Evolutionary conservation across 1,139 yeast species (phyloP).

Genomic region (Nakaseomyces sp.): DNA sequence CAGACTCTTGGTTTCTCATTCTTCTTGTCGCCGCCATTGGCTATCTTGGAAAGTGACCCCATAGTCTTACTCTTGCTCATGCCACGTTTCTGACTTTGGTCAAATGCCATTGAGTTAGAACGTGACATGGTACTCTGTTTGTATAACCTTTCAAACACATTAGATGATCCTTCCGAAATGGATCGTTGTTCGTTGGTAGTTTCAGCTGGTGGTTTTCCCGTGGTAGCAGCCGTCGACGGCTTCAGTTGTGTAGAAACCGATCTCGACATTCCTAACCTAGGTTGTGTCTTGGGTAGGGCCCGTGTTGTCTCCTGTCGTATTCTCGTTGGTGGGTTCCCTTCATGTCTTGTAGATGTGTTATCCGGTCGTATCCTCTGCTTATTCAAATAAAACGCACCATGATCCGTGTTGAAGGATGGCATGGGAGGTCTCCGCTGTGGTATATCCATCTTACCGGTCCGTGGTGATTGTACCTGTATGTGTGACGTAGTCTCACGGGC

Average conservation of each 20-base stretch:
- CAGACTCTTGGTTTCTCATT: background rate
- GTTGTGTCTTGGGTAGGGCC: too few species aligned
- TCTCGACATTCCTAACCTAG: background rate
- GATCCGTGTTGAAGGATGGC: background rate
- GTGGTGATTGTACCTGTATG: background rate
- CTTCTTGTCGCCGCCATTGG: background rate
- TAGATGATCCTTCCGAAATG: conserved; percentile 3
- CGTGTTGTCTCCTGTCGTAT: background rate
- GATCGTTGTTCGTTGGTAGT: background rate
- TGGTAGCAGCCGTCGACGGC: background rate
- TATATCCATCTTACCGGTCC: too few species aligned
- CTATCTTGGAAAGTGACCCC: background rate
- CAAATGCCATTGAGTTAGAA: conserved; percentile 10
- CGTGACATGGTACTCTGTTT: conserved; percentile 15
- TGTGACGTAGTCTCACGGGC: background rate
- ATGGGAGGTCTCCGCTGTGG: background rate
- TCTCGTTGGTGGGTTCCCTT: too few species aligned
- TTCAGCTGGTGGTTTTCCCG: background rate
- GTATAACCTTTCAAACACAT: conserved; percentile 14
- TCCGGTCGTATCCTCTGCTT: background rate
- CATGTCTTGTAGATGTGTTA: background rate
- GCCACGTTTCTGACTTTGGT: background rate
- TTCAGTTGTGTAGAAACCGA: background rate
- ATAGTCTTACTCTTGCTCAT: background rate
- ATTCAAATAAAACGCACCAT: background rate